Base-by-base conservation (phyloP, 169 alveolate genomes). In the Toxoplasma gondii region DNA sequence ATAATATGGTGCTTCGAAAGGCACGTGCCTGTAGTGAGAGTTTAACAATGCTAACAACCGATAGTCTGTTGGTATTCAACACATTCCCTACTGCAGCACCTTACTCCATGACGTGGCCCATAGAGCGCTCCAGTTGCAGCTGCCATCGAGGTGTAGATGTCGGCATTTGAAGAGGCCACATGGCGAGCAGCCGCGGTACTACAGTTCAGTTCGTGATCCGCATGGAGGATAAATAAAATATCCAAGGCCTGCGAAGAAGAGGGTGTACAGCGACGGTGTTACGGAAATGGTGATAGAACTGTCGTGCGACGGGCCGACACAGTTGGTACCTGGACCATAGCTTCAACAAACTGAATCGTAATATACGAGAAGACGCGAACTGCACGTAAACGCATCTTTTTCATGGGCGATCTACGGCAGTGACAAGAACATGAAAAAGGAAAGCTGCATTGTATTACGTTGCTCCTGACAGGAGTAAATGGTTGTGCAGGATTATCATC, bases 201-300 rank as follows among this genome's bases (percentile, higher is more conserved):
- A 92, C 98, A 97, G 95, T 98, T 98, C 34, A 97, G 96, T 94
- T 98, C 99, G 93, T 98, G 99, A 91, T 92, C 99, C 54, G 98
- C 98, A 91, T 97, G 99, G 24, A 98, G 96, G 39, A 98, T 96
- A 95, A 97, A 96, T 45, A 97, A 91, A 64, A 97, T 96, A 58
- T 98, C 98, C 49, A 98, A 81, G 16, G 98, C 98, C 94, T 95
- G 96, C 38, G 94, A 96, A 36, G 97, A 84, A n/a, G 74, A 16
- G 41, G 43, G 24, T 88, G 36, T 27, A 22, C 27, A 88, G 67
- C 93, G 39, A 83, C 74, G 19, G n/a, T 83, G 53, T 38, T 34
- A 69, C 82, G 17, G 34, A 34, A 34, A 34, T 22, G 78, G 82
- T 22, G 58, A 49, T 49, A 49, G 58, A 49, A 4, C 4, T 12